Base-by-base conservation (phyloP, 768 basidiomycete genomes). In the Asterophora parasitica region DNA sequence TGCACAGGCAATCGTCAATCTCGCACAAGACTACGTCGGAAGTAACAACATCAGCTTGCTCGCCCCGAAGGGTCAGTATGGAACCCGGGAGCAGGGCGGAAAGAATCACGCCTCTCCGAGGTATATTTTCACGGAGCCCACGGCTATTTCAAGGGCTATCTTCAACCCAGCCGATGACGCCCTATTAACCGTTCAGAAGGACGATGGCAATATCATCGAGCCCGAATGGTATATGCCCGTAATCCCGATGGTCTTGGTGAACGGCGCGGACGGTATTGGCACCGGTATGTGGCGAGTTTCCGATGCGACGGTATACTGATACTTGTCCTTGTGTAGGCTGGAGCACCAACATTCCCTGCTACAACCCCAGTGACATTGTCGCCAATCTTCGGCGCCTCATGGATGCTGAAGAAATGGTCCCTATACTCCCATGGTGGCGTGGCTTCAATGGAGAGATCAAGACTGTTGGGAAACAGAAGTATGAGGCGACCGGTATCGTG, bases 341-440 rank as follows among this genome's bases (percentile, higher is more conserved):
- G 95, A 94, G 92, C 61, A 97, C 96, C 1, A 81, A 67, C 34
- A 73, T 99, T 43, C 96, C 96, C 2, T 86, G 85, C 58, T 98
- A 83, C 73, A 97, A 98, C 61, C 96, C 96, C 0, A 67, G 66
- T 11, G 95, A 98, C 46, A 87, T 99, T 46, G 88, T 97, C 11
- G 76, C 74, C 16, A 98, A 98, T 63, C 67, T 99, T 28, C 83
- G 88, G 11, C 76, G 88, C 5, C 69, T 93, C 54, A 94, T 98
- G 89, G 74, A 76, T 2, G 86, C 79, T 34, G 88, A 96, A 67
- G 89, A 91, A 53, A 61, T 85, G 54, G 80, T 83, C 11, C 77
- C 83, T 0, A 98, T 99, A 90, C 71, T 78, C 9, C 96, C 96
- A 2, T 99, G 96, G 96, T 98, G 91, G 88, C 83, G 92, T 44